These are phyloP conservation scores for Strigomonas galati DNA, from an alignment of 208 protist species.

Conservation along the genomic window DNA sequence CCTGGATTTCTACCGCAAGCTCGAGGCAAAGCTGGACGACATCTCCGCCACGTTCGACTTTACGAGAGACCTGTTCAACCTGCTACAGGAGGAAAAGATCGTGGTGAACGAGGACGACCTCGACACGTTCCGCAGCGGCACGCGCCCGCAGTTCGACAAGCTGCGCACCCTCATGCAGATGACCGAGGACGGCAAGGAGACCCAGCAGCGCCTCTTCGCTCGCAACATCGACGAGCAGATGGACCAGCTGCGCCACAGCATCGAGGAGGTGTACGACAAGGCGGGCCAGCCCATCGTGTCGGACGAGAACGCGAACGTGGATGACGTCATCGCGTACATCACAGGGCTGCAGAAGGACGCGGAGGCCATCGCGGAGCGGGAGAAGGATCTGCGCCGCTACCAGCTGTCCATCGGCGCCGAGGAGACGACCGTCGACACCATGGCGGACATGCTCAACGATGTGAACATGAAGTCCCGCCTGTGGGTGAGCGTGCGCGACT, in stretches of 20 bases:
- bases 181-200: slow-evolving; percentile 86
- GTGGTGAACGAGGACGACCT: slow-evolving; percentile 82
- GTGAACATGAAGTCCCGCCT: slow-evolving; percentile 87
- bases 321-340: slow-evolving; percentile 84
- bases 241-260: slow-evolving; percentile 81
- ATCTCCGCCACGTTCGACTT: slow-evolving; percentile 86
- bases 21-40: slow-evolving; percentile 76
- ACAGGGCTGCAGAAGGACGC: slow-evolving; percentile 71
- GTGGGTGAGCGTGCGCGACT: slow-evolving; percentile 87
- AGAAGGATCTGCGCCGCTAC: slow-evolving; percentile 85
- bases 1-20: slow-evolving; percentile 77
- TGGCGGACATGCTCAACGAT: slow-evolving; percentile 90
- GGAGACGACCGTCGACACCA: slow-evolving; percentile 88
- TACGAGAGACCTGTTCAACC: slow-evolving; percentile 85
- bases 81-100: slow-evolving; percentile 89
- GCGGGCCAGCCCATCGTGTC: slow-evolving; percentile 86
- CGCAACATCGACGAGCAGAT: slow-evolving; percentile 93
- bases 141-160: slow-evolving; percentile 91
- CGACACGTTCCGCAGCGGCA: slow-evolving; percentile 91
- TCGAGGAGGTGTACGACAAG: slow-evolving; percentile 85
- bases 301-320: slow-evolving; percentile 74
- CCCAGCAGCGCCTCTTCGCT: slow-evolving; percentile 89
- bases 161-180: slow-evolving; percentile 85
- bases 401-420: slow-evolving; percentile 89
- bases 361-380: slow-evolving; percentile 76